phyloP scores from a whole-genome alignment of 192 early-diverging fungal species.

The Allomyces javanicus region DNA sequence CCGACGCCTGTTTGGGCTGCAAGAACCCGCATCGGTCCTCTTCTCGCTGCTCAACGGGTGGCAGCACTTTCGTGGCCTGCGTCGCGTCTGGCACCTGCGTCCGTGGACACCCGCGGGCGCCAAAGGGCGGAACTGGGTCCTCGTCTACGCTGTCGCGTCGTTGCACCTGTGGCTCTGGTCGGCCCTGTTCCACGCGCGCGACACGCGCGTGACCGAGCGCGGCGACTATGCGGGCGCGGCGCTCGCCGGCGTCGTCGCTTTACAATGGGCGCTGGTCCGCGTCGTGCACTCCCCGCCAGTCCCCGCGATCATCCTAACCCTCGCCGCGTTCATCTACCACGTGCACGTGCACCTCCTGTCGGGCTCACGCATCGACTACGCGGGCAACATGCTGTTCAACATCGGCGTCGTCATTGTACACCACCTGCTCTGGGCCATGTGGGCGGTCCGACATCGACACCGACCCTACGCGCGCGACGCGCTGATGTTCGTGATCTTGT shows the following conservation, averaged over 20 bases:
- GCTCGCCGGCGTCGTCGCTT: slow-evolving; percentile 43
- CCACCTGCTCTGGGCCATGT: slow-evolving; percentile 58
- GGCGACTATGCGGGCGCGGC: slow-evolving; percentile 90
- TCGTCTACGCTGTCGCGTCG: slow-evolving; percentile 30
- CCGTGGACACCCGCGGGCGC: neutral
- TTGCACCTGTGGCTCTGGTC: slow-evolving; percentile 82
- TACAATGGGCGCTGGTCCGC: neutral
- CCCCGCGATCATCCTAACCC: slow-evolving; percentile 25
- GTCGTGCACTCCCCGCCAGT: slow-evolving; percentile 1
- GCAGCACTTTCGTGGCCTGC: slow-evolving; percentile 40
- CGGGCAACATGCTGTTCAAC: slow-evolving; percentile 85
- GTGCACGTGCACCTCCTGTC: slow-evolving; percentile 49
- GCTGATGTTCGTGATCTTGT: slow-evolving; percentile 29
- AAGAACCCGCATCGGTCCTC: slow-evolving; percentile 86
- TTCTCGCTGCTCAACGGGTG: slow-evolving; percentile 75
- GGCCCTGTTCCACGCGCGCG: slow-evolving; percentile 72
- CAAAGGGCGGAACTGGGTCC: slow-evolving; percentile 12
- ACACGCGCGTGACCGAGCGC: slow-evolving; percentile 69
- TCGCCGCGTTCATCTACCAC: slow-evolving; percentile 28
- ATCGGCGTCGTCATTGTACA: slow-evolving; percentile 45
- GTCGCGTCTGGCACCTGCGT: slow-evolving; percentile 1
- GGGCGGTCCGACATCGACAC: slow-evolving; percentile 26
- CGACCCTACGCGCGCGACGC: slow-evolving; percentile 42
- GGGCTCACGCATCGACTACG: slow-evolving; percentile 68
- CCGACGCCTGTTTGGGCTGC: slow-evolving; percentile 59